These are phyloP conservation scores for Vitis riparia DNA, from an alignment of 164 flowering plant species.

Conservation along the genomic window DNA sequence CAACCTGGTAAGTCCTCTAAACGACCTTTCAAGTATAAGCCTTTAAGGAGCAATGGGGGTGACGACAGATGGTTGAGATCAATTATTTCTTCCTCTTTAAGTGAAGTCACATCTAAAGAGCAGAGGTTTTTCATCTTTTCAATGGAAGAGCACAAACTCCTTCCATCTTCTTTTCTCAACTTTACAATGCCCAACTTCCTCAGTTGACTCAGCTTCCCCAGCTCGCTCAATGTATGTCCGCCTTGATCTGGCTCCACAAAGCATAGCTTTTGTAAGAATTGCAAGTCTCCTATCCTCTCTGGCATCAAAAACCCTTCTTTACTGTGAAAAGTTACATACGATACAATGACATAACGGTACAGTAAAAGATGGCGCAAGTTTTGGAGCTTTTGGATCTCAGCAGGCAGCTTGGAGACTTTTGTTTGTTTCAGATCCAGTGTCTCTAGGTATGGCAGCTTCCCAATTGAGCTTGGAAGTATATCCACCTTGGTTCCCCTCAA, in stretches of 20 bases:
- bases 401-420: neutral
- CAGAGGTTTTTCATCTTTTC: slow-evolving; percentile 4
- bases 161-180: slow-evolving; percentile 4
- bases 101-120: neutral
- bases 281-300: neutral
- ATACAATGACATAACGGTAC: neutral
- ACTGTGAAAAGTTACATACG: neutral
- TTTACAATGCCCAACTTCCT: slow-evolving; percentile 1
- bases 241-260: slow-evolving; percentile 6
- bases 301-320: neutral
- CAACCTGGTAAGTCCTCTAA: slow-evolving; percentile 6
- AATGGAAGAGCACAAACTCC: slow-evolving; percentile 1
- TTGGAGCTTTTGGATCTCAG: neutral
- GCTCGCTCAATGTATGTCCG: neutral
- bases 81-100: neutral
- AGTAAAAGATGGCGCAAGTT: slow-evolving; percentile 8
- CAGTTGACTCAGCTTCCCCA: slow-evolving; percentile 8
- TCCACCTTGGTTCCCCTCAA: neutral
- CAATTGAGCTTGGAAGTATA: neutral
- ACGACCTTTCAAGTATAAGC: neutral
- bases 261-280: slow-evolving; percentile 1
- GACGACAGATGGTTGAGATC: neutral
- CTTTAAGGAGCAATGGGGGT: slow-evolving; percentile 1
- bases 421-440: slow-evolving; percentile 11
- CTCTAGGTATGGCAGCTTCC: slow-evolving; percentile 9